A percentile compares a stretch with the other conserved stretches of the same genome.
Evolutionary conservation across 2,329 filamentous ascomycete species (phyloP).

Genomic region (Aspergillus clavatus): DNA sequence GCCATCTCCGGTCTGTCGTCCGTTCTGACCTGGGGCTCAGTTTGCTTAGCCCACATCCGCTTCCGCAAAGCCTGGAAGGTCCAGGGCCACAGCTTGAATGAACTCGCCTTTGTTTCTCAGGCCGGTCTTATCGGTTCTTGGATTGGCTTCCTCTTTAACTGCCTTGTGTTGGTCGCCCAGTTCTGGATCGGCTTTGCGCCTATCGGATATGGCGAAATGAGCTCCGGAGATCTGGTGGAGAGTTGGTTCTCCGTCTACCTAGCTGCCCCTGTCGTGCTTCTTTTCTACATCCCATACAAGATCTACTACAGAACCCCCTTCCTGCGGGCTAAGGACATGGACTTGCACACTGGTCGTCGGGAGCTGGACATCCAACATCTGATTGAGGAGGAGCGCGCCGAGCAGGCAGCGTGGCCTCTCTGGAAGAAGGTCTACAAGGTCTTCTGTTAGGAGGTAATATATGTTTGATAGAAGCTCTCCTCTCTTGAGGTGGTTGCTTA

Average conservation of each 20-base stretch:
- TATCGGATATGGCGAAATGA: conserved; percentile 51
- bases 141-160: conserved; percentile 70
- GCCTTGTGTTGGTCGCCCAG: conserved; percentile 71
- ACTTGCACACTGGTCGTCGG: conserved; percentile 76
- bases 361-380: conserved; percentile 78
- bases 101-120: conserved; percentile 77
- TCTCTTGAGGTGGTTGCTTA: conserved; percentile 1
- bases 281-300: conserved; percentile 69
- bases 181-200: conserved; percentile 86
- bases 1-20: conserved; percentile 67
- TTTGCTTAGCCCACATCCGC: conserved; percentile 86
- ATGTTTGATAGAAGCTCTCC: background rate
- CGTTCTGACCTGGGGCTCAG: conserved; percentile 75
- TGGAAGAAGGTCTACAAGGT: conserved; percentile 76
- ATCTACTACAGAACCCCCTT: conserved; percentile 65
- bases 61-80: conserved; percentile 76
- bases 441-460: conserved; percentile 52
- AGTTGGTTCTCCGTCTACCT: conserved; percentile 66
- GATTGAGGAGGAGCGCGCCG: conserved; percentile 72
- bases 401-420: conserved; percentile 64
- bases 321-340: conserved; percentile 69
- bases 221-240: conserved; percentile 46
- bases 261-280: conserved; percentile 52
- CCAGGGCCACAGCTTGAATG: conserved; percentile 64
- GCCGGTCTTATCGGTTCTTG: conserved; percentile 76